Percentiles rank a stretch among this genome's conserved stretches.
These are phyloP conservation scores for Ramalina peruviana DNA, from an alignment of 495 filamentous ascomycete species.

Conservation along the genomic window DNA sequence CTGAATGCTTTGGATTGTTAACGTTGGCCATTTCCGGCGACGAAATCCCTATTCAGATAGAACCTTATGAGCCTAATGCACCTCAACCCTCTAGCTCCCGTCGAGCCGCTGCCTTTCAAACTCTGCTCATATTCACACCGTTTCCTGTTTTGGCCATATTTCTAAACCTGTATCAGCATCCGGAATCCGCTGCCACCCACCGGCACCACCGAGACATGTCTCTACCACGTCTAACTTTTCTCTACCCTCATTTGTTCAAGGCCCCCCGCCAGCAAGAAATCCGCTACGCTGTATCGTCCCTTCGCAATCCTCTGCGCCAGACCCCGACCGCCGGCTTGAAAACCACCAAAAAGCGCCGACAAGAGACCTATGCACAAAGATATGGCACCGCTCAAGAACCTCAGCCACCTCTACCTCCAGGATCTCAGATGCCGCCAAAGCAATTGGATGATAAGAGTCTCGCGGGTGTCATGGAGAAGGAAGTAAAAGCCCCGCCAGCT, in stretches of 20 bases:
- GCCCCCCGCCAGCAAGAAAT: slow-evolving; percentile 27
- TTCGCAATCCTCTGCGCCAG: slow-evolving; percentile 6
- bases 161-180: no score
- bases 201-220: slow-evolving; percentile 36
- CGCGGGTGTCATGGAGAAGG: slow-evolving; percentile 12
- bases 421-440: slow-evolving; percentile 2
- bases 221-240: slow-evolving; percentile 51
- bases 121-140: no score
- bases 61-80: no score
- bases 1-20: no score
- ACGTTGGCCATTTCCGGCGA: no score
- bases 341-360: slow-evolving; percentile 25
- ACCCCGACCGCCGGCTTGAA: slow-evolving; percentile 23
- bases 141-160: no score
- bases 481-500: slow-evolving; percentile 10
- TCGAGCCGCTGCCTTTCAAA: no score
- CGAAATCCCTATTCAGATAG: no score
- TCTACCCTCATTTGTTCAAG: slow-evolving; percentile 57
- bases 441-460: slow-evolving; percentile 7
- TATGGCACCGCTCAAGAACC: slow-evolving; percentile 37
- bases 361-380: slow-evolving; percentile 34
- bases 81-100: no score
- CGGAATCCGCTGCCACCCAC: no score
- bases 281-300: slow-evolving; percentile 18
- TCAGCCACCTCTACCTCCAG: slow-evolving; percentile 25